Conservation (phyloP, 257 asterid genomes). For the Fraxinus cuspidata region DNA sequence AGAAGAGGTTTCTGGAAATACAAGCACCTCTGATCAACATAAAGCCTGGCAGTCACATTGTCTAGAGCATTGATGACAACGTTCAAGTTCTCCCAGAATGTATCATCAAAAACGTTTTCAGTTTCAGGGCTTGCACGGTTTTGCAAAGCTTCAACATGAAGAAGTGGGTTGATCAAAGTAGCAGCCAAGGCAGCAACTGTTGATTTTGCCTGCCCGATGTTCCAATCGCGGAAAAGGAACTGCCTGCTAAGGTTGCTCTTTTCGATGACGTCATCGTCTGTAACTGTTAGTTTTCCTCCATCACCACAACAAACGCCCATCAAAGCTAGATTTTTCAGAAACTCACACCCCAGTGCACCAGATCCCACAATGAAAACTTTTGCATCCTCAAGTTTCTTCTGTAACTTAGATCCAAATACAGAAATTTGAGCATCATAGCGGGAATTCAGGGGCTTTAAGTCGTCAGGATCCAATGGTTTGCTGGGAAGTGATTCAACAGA, state of each 20-base stretch:
- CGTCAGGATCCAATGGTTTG: slow-evolving; percentile 39
- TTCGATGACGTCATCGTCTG: slow-evolving; percentile 59
- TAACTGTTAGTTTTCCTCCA: slow-evolving; percentile 45
- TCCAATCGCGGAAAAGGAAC: slow-evolving; percentile 59
- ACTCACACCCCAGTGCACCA: slow-evolving; percentile 59
- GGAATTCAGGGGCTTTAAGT: slow-evolving; percentile 44
- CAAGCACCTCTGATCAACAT: slow-evolving; percentile 46
- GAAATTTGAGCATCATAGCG: slow-evolving; percentile 62
- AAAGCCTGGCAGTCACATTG: slow-evolving; percentile 50
- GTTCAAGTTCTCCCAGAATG: slow-evolving; percentile 50
- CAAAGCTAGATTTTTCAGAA: slow-evolving; percentile 50
- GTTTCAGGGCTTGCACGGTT: slow-evolving; percentile 48
- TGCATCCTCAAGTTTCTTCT: slow-evolving; percentile 53
- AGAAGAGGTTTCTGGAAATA: slow-evolving; percentile 50
- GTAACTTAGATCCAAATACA: slow-evolving; percentile 53
- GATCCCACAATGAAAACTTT: slow-evolving; percentile 48
- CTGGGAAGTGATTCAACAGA: slow-evolving; percentile 56
- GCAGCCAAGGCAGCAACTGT: slow-evolving; percentile 59
- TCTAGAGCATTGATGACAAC: slow-evolving; percentile 49
- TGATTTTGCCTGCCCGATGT: slow-evolving; percentile 58
- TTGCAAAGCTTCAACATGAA: slow-evolving; percentile 42
- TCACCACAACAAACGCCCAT: slow-evolving; percentile 55
- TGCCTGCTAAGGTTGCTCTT: slow-evolving; percentile 59
- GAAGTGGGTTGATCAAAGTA: slow-evolving; percentile 38
- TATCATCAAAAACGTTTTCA: slow-evolving; percentile 44